Base-by-base conservation (phyloP, 371 early-diverging fungal genomes). In the Lichtheimia ramosa region DNA sequence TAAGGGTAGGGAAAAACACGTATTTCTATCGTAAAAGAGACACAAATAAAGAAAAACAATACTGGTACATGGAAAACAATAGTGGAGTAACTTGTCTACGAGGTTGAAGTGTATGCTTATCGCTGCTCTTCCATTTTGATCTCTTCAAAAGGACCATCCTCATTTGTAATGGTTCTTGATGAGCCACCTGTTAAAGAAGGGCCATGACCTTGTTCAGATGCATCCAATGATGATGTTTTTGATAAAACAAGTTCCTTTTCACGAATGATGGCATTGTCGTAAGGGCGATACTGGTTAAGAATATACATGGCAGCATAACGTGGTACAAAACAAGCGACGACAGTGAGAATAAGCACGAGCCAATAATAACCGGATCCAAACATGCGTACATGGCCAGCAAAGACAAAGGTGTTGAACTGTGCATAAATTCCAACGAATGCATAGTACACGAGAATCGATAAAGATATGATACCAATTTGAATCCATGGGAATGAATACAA, bases 401-500 rank as follows among this genome's bases (percentile, higher is more conserved):
- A 74, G 54, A 68, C 63, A 43, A 66, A 74, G n/a, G 65, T 63
- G 64, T 78, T 70, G 69, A 71, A 59, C 51, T 70, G 64, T 48
- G 74, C 69, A 56, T 82, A 86, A 5, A 78, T 51, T 24, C 75
- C 63, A 0, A 85, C 74, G 64, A 84, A 87, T 2, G 68, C 68
- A 58, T 76, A 79, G 52, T 74, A 79, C 20, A 66, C 62, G 14
- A 70, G 39, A 54, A 86, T 79, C 24, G 87, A 86, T 10, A 84
- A 72, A 21, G 76, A 60, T 20, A 86, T 88, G 49, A 87, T 78
- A 1, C 79, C 51, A n/a, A 70, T 64, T 49, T 88, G 80, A 53
- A 92, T 66, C 84, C 89, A 93, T 0, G 91, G 89, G 85, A 92
- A 95, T 56, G 84, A 83, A 61, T 82, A 82, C 64, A 87, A 85